A percentile compares a stretch with the other conserved stretches of the same genome.
Evolutionary conservation across 805 yeast species (phyloP).

Genomic region (Barnettozyma wickerhamii): DNA sequence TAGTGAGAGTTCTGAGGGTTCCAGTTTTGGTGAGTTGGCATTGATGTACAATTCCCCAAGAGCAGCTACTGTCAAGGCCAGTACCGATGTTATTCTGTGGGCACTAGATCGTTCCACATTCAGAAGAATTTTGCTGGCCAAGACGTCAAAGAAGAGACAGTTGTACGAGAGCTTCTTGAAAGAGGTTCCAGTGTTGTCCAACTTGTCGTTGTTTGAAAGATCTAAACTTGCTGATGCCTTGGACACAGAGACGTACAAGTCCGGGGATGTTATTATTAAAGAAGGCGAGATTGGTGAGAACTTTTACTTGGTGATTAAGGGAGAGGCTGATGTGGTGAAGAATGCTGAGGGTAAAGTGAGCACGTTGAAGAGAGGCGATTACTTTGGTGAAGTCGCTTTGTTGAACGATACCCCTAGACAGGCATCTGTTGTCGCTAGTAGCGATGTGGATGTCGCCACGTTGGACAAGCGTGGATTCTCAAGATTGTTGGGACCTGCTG

Average conservation of each 20-base stretch:
- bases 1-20: slow-evolving; percentile 75
- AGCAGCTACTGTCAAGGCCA: slow-evolving; percentile 88
- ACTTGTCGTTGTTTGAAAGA: slow-evolving; percentile 75
- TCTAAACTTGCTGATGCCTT: slow-evolving; percentile 93
- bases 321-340: slow-evolving; percentile 73
- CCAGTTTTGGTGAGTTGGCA: slow-evolving; percentile 95
- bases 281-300: slow-evolving; percentile 86
- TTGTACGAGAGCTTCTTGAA: slow-evolving; percentile 86
- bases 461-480: slow-evolving; percentile 91
- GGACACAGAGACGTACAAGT: slow-evolving; percentile 64
- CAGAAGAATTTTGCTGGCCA: slow-evolving; percentile 85
- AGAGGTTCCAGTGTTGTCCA: slow-evolving; percentile 76
- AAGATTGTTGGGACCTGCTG: slow-evolving; percentile 91
- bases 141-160: slow-evolving; percentile 83
- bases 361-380: slow-evolving; percentile 72
- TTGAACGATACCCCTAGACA: slow-evolving; percentile 89
- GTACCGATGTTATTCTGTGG: slow-evolving; percentile 75
- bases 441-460: slow-evolving; percentile 81
- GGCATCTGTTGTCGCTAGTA: slow-evolving; percentile 81
- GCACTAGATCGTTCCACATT: slow-evolving; percentile 91
- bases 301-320: slow-evolving; percentile 73
- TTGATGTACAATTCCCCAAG: slow-evolving; percentile 96
- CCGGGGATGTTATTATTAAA: slow-evolving; percentile 69
- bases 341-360: slow-evolving; percentile 55
- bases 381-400: slow-evolving; percentile 95